Percentiles rank a stretch among this genome's conserved stretches.
phyloP scores from a whole-genome alignment of 2,329 filamentous ascomycete genomes.

The Amylocarpus encephaloides region DNA sequence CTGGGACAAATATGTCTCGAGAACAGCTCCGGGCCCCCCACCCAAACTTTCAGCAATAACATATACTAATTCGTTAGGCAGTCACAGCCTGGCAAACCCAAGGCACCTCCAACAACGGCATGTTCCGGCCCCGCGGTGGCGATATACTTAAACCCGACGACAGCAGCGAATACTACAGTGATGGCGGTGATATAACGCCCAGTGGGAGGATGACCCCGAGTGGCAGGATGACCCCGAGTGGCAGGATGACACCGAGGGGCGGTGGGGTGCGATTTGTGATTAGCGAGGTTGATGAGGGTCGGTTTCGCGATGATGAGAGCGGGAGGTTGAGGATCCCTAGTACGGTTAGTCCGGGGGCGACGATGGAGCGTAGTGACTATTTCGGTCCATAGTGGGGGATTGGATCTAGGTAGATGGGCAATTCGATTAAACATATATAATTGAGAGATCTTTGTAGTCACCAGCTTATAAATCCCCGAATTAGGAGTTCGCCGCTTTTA shows the following conservation, averaged over 20 bases:
- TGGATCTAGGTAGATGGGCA: not conserved
- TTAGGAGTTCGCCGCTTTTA: too few relatives aligned
- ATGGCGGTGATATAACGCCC: slow-evolving; percentile 2
- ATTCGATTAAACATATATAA: too few relatives aligned
- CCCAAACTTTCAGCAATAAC: too few relatives aligned
- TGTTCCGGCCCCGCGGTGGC: slow-evolving; percentile 21
- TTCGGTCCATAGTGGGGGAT: slow-evolving; percentile 3
- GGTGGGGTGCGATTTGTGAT: slow-evolving; percentile 18
- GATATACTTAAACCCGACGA: slow-evolving; percentile 14
- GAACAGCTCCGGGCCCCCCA: too few relatives aligned
- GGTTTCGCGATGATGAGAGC: slow-evolving; percentile 13
- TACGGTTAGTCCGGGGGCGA: slow-evolving; percentile 1
- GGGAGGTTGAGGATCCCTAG: slow-evolving; percentile 3
- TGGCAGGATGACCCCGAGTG: slow-evolving; percentile 4
- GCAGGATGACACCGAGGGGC: not conserved
- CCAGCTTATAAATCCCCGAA: too few relatives aligned
- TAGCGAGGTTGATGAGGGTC: slow-evolving; percentile 9
- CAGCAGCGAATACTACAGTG: slow-evolving; percentile 11
- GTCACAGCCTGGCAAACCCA: slow-evolving; percentile 49
- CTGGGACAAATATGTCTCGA: too few relatives aligned
- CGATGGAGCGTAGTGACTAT: slow-evolving; percentile 7
- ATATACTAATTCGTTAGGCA: too few relatives aligned
- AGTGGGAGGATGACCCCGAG: not conserved
- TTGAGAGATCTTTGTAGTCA: not conserved
- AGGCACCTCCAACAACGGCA: slow-evolving; percentile 18